Evolutionary conservation across 331 rosid species (phyloP).

Genomic region (Phaseolus coccineus): DNA sequence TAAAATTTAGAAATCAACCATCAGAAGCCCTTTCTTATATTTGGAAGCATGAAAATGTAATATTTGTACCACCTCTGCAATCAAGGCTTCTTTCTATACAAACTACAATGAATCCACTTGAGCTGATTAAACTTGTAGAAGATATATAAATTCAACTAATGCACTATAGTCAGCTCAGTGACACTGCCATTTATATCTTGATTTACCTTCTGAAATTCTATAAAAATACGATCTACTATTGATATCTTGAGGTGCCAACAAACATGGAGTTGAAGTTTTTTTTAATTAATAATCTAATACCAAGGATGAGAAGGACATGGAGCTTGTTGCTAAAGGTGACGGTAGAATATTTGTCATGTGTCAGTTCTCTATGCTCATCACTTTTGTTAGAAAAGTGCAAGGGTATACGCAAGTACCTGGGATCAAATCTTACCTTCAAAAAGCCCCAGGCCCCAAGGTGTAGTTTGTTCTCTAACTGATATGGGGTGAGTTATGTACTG

Average conservation of each 20-base stretch:
- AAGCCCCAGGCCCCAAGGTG: not conserved
- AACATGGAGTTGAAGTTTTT: not conserved
- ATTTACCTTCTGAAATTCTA: not conserved
- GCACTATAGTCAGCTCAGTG: not conserved
- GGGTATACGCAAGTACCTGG: not conserved
- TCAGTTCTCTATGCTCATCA: constrained; percentile 5
- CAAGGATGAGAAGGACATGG: constrained; percentile 10
- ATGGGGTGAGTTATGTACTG: not conserved
- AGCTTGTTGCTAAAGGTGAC: constrained; percentile 1
- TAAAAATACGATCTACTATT: constrained; percentile 1
- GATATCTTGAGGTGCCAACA: not conserved
- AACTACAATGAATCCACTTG: not conserved
- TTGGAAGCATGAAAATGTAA: constrained; percentile 30
- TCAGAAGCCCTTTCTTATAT: not conserved
- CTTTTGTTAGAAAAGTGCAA: constrained; percentile 7
- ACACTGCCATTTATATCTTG: not conserved
- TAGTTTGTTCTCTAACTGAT: not conserved
- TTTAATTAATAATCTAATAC: not conserved
- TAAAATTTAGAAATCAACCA: constrained; percentile 9
- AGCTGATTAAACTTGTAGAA: constrained; percentile 2
- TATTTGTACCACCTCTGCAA: not conserved
- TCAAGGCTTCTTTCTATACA: not conserved
- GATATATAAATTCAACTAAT: not conserved
- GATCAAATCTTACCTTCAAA: not conserved
- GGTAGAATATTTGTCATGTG: constrained; percentile 2